A percentile compares a stretch with the other conserved stretches of the same genome.
These are phyloP conservation scores for Hypoxylon lienhwacheense DNA, from an alignment of 495 filamentous ascomycete genomes.

Conservation along the genomic window DNA sequence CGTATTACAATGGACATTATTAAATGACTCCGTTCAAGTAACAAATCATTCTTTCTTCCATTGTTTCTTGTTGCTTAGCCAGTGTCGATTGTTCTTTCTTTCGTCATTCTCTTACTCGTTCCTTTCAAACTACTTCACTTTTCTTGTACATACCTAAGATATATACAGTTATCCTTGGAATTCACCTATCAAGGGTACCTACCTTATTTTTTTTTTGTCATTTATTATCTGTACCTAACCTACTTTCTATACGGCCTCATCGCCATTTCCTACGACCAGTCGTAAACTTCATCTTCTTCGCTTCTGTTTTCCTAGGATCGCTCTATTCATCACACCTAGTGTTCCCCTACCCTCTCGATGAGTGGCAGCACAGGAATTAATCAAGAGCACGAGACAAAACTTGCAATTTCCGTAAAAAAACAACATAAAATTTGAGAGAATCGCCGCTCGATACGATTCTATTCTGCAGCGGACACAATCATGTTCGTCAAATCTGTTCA, in stretches of 20 bases:
- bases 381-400: constrained; percentile 16
- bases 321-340: constrained; percentile 9
- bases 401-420: constrained; percentile 20
- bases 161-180: constrained; percentile 16
- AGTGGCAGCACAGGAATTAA: constrained; percentile 16
- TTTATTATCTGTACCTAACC: not conserved
- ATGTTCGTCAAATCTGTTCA: constrained; percentile 41
- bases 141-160: constrained; percentile 15
- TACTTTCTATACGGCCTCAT: constrained; percentile 9
- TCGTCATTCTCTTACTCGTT: constrained; percentile 5
- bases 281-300: constrained; percentile 9
- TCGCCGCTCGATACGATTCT: constrained; percentile 23
- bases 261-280: not conserved
- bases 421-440: constrained; percentile 7
- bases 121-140: too few relatives aligned
- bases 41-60: constrained; percentile 23
- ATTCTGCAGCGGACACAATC: not conserved
- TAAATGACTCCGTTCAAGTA: constrained; percentile 9
- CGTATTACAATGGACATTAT: constrained; percentile 4
- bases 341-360: constrained; percentile 1
- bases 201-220: constrained; percentile 4
- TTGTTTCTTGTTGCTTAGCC: constrained; percentile 9
- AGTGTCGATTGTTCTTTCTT: constrained; percentile 28
- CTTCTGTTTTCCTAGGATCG: constrained; percentile 3
- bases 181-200: constrained; percentile 7